These are phyloP conservation scores for Wickerhamomyces hampshirensis DNA, from an alignment of 805 yeast species.

Conservation along the genomic window DNA sequence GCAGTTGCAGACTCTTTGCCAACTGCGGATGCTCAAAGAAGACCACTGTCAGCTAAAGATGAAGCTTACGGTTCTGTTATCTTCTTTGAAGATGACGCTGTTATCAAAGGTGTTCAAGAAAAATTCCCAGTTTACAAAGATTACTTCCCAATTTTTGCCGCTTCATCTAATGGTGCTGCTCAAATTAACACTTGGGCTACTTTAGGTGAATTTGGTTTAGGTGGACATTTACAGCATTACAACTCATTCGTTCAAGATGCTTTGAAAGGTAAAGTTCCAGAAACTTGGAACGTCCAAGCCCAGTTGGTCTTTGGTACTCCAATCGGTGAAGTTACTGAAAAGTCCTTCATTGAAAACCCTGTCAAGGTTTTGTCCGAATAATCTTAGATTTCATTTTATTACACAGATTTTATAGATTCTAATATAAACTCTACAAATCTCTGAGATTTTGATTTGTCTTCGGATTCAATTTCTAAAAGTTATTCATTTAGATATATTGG, in stretches of 20 bases:
- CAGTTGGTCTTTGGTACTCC: slow-evolving; percentile 49
- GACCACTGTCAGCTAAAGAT: slow-evolving; percentile 38
- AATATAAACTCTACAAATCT: no score
- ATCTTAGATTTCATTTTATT: not conserved
- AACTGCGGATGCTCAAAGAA: slow-evolving; percentile 33
- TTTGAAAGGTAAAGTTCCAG: slow-evolving; percentile 37
- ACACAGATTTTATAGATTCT: no score
- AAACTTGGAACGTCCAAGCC: slow-evolving; percentile 40
- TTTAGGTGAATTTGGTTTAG: slow-evolving; percentile 38
- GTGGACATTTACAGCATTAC: slow-evolving; percentile 51
- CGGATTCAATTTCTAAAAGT: no score
- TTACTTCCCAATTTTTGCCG: slow-evolving; percentile 44
- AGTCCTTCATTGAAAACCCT: slow-evolving; percentile 38
- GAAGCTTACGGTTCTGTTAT: slow-evolving; percentile 46
- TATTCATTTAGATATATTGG: no score
- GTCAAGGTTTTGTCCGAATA: slow-evolving; percentile 31
- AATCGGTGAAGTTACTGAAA: slow-evolving; percentile 32
- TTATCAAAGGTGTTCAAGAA: slow-evolving; percentile 36
- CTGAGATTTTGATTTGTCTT: no score
- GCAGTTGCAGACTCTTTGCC: slow-evolving; percentile 34
- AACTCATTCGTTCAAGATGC: slow-evolving; percentile 39
- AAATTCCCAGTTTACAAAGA: slow-evolving; percentile 39
- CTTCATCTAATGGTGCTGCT: slow-evolving; percentile 44
- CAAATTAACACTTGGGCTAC: slow-evolving; percentile 48
- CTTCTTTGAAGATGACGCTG: slow-evolving; percentile 41